Conservation (phyloP, 1,284 basidiomycete genomes). For the Sanghuangporus sanghuang region DNA sequence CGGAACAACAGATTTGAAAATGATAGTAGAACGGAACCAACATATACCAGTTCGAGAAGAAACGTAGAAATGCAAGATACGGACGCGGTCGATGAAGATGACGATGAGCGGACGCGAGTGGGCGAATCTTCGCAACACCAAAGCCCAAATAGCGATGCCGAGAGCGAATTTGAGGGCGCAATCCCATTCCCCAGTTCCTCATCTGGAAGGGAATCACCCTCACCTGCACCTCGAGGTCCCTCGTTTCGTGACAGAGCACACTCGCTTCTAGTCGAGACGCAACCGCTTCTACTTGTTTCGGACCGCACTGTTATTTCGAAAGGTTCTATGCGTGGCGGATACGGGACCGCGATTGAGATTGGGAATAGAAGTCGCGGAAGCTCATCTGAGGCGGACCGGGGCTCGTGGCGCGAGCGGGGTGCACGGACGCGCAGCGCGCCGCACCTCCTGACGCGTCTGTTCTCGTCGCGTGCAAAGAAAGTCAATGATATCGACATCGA, state of each 20-base stretch:
- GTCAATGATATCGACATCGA: conserved; percentile 3
- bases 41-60: neutral
- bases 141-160: conserved; percentile 2
- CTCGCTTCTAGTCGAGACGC: conserved; percentile 11
- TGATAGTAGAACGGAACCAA: neutral
- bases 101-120: conserved; percentile 14
- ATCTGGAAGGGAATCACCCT: neutral
- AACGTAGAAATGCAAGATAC: neutral
- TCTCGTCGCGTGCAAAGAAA: neutral
- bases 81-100: conserved; percentile 1
- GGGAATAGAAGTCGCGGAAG: neutral
- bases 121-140: conserved; percentile 7
- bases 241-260: conserved; percentile 1
- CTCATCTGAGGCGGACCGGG: neutral
- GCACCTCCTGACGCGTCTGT: conserved; percentile 1
- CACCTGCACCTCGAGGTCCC: neutral
- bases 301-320: neutral
- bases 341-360: neutral
- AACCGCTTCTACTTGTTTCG: conserved; percentile 11
- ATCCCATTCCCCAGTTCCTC: conserved; percentile 3
- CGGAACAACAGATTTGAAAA: too few relatives aligned
- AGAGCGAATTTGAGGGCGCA: conserved; percentile 1
- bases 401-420: neutral
- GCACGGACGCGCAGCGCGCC: neutral
- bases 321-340: conserved; percentile 9